A percentile compares a stretch with the other conserved stretches of the same genome.
These are phyloP conservation scores for Euryodendron excelsum DNA, from an alignment of 148 eudicot species.

Conservation along the genomic window DNA sequence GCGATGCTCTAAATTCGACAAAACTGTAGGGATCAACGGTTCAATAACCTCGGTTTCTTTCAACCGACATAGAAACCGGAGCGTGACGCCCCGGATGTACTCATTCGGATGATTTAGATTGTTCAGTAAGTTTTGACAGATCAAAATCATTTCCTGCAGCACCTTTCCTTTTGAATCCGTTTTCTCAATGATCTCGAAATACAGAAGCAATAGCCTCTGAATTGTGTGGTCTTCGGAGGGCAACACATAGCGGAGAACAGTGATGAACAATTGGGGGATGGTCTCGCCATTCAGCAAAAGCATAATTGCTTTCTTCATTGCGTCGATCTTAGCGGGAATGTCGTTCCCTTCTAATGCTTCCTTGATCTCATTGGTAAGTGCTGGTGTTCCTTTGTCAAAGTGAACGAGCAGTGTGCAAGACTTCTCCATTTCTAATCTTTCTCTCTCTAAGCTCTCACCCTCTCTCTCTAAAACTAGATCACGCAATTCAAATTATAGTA, in stretches of 20 bases:
- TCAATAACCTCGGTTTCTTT: constrained; percentile 69
- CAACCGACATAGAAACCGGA: constrained; percentile 71
- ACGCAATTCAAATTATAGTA: neutral
- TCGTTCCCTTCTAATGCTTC: constrained; percentile 70
- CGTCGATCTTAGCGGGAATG: constrained; percentile 53
- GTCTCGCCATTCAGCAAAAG: constrained; percentile 67
- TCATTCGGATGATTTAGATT: constrained; percentile 68
- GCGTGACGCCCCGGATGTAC: constrained; percentile 77
- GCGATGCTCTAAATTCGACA: constrained; percentile 65
- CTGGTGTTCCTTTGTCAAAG: constrained; percentile 71
- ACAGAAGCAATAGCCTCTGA: constrained; percentile 58
- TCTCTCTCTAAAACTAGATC: constrained; percentile 11
- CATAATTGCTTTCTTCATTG: constrained; percentile 66
- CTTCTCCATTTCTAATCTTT: constrained; percentile 59
- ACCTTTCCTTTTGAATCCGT: constrained; percentile 56
- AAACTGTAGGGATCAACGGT: constrained; percentile 62
- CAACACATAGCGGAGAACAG: constrained; percentile 61
- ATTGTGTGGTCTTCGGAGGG: constrained; percentile 69
- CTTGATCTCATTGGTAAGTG: constrained; percentile 70
- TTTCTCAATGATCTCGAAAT: constrained; percentile 66
- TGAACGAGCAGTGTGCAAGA: constrained; percentile 59
- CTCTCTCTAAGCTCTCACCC: too few species aligned
- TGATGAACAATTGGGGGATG: constrained; percentile 61
- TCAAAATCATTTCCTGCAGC: constrained; percentile 65
- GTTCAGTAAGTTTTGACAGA: constrained; percentile 64